These are phyloP conservation scores for Triticum dicoccoides DNA, from an alignment of 176 grass and related monocot genomes.

Conservation along the genomic window DNA sequence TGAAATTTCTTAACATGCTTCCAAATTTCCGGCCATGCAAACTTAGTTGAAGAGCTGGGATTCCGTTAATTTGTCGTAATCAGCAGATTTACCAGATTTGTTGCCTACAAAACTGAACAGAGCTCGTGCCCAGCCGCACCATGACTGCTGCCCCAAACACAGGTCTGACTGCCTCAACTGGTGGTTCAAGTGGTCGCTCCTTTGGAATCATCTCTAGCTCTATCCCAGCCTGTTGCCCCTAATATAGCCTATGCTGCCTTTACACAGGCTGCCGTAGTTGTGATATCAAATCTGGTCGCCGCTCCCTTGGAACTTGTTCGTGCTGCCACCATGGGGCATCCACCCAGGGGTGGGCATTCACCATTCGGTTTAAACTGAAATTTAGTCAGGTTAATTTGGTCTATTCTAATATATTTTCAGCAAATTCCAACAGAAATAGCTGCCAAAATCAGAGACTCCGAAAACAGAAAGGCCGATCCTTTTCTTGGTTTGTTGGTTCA, in stretches of 20 bases:
- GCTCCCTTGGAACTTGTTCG: not conserved
- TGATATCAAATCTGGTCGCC: not conserved
- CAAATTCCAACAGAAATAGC: not conserved
- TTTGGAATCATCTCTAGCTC: not conserved
- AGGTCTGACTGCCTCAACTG: not conserved
- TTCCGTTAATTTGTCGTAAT: not conserved
- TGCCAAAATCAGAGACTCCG: not conserved
- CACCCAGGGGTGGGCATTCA: not conserved
- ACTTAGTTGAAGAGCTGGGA: constrained; percentile 11
- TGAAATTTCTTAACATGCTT: constrained; percentile 4
- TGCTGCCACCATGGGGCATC: not conserved
- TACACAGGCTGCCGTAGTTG: not conserved
- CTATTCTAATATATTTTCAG: not conserved
- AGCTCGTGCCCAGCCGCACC: not conserved
- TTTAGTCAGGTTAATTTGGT: not conserved
- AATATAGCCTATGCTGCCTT: not conserved
- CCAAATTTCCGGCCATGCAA: constrained; percentile 6
- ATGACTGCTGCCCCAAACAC: not conserved
- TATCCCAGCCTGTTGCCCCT: not conserved
- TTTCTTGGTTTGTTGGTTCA: not conserved
- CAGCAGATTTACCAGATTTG: not conserved
- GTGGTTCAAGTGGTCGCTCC: not conserved
- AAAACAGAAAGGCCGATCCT: not conserved
- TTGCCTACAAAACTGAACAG: not conserved
- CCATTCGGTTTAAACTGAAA: not conserved